phyloP scores from a whole-genome alignment of 2,329 filamentous ascomycete species.

The Chrysoporthe deuterocubensis region DNA sequence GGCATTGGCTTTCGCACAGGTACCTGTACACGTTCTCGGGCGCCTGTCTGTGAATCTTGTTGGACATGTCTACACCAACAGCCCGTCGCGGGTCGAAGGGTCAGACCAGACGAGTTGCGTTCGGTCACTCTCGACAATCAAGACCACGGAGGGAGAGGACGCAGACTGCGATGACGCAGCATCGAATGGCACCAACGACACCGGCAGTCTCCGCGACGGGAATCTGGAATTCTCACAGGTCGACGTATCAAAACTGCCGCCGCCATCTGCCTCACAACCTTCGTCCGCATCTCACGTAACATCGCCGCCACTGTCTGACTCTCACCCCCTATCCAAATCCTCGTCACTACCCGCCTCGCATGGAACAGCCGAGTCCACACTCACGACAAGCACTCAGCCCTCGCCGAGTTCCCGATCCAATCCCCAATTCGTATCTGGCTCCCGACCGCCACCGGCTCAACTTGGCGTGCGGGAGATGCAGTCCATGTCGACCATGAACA shows the following conservation, averaged over 20 bases:
- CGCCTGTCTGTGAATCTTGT: slow-evolving; percentile 26
- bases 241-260: slow-evolving; percentile 19
- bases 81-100: slow-evolving; percentile 2
- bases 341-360: slow-evolving; percentile 5
- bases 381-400: neutral
- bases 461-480: slow-evolving; percentile 16
- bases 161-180: slow-evolving; percentile 18
- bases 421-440: neutral
- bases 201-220: slow-evolving; percentile 24
- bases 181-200: slow-evolving; percentile 20
- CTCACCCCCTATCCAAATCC: neutral
- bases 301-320: slow-evolving; percentile 8
- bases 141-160: slow-evolving; percentile 17
- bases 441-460: neutral
- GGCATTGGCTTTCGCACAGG: slow-evolving; percentile 27
- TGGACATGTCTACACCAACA: slow-evolving; percentile 27
- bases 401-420: slow-evolving; percentile 10
- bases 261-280: slow-evolving; percentile 8
- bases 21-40: slow-evolving; percentile 26
- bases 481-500: slow-evolving; percentile 22
- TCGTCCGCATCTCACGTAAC: slow-evolving; percentile 2
- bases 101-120: slow-evolving; percentile 25
- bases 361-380: neutral
- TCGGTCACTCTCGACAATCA: slow-evolving; percentile 22
- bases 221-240: slow-evolving; percentile 19